phyloP scores from a whole-genome alignment of 148 eudicot species.

The Arctostaphylos glauca region DNA sequence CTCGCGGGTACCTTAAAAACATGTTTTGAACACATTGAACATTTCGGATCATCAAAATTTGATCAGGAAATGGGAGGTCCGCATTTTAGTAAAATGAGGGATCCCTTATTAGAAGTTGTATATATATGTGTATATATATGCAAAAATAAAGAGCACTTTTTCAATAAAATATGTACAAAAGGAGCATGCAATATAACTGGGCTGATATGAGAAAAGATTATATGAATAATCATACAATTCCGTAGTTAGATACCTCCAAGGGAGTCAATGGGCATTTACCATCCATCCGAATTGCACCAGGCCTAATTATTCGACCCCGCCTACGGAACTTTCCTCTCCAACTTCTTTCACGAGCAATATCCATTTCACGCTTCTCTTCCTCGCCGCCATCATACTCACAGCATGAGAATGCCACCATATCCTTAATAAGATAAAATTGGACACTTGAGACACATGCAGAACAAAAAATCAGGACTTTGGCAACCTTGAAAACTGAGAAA shows the following conservation, averaged over 20 bases:
- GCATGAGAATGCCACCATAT: conserved; percentile 99
- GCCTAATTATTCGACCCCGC: conserved; percentile 83
- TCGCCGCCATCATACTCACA: conserved; percentile 96
- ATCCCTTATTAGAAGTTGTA: no score
- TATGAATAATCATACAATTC: neutral
- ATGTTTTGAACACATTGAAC: no score
- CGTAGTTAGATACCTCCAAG: conserved; percentile 60
- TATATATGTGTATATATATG: neutral
- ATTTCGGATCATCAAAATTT: no score
- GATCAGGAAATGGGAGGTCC: no score
- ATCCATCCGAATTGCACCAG: conserved; percentile 85
- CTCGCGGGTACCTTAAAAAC: no score
- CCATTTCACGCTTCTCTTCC: conserved; percentile 91
- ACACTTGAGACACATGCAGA: neutral
- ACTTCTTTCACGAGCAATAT: conserved; percentile 90
- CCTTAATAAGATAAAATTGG: conserved; percentile 38
- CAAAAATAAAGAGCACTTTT: neutral
- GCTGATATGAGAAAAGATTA: neutral
- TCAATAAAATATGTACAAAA: neutral
- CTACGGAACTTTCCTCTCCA: conserved; percentile 95
- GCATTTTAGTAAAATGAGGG: no score
- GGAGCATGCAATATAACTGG: neutral
- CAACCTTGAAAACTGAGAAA: neutral
- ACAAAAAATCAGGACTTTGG: neutral
- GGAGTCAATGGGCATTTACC: conserved; percentile 99